These are phyloP conservation scores for Citrus sinensis DNA, from an alignment of 345 rosid genomes.

Conservation along the genomic window DVS_A1.0 CM039163.1:1904001-1904500, in stretches of 20 bases:
- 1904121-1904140: background rate
- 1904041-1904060: background rate
- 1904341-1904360: slow-evolving; percentile 46
- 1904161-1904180: background rate
- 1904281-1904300: slow-evolving; percentile 6
- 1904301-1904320: slow-evolving; percentile 18
- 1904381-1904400: background rate
- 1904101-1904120: background rate
- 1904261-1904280: slow-evolving; percentile 14
- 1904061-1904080: slow-evolving; percentile 32
- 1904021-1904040: background rate
- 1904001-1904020: background rate
- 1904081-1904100: slow-evolving; percentile 7
- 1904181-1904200: background rate
- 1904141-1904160: background rate
- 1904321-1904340: slow-evolving; percentile 39
- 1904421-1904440: background rate
- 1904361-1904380: background rate
- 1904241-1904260: background rate
- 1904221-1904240: background rate
- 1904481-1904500: background rate
- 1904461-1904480: background rate
- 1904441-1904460: background rate
- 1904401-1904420: background rate
- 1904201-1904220: background rate